A percentile compares a stretch with the other conserved stretches of the same genome.
Conservation (phyloP, 306 rosid genomes). For the Sicyos baderoa region DNA sequence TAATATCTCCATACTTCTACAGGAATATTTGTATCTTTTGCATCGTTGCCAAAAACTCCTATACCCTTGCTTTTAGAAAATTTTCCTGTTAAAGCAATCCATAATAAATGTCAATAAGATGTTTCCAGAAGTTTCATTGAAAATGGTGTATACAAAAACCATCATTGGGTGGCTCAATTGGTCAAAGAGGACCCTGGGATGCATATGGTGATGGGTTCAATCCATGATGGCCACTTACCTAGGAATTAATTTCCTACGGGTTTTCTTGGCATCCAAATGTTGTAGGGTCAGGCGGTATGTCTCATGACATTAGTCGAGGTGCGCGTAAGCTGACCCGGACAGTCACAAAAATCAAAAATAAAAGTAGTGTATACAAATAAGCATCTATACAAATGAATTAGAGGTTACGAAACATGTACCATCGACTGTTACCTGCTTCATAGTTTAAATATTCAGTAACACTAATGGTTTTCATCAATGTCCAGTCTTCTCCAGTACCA, state of each 20-base stretch:
- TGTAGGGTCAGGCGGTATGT: too few relatives aligned
- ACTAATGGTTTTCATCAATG: slow-evolving; percentile 93
- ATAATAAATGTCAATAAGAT: neutral
- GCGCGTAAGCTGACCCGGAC: too few relatives aligned
- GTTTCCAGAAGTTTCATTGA: neutral
- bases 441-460: slow-evolving; percentile 93
- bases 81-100: slow-evolving; percentile 45
- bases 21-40: slow-evolving; percentile 81
- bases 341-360: too few relatives aligned
- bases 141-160: neutral
- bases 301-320: too few relatives aligned
- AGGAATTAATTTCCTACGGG: too few relatives aligned
- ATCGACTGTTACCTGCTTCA: slow-evolving; percentile 55
- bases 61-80: slow-evolving; percentile 92
- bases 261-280: too few relatives aligned
- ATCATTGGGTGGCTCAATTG: too few relatives aligned
- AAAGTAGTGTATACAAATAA: too few relatives aligned
- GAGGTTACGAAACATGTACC: neutral
- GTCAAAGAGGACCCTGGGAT: too few relatives aligned
- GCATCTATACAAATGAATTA: neutral
- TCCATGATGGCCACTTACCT: too few relatives aligned
- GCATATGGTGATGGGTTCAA: too few relatives aligned
- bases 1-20: slow-evolving; percentile 98
- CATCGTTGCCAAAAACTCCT: slow-evolving; percentile 95
- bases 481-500: slow-evolving; percentile 90